Conservation (phyloP, 2,329 filamentous ascomycete genomes). For the Xylariaceae sp. region DNA sequence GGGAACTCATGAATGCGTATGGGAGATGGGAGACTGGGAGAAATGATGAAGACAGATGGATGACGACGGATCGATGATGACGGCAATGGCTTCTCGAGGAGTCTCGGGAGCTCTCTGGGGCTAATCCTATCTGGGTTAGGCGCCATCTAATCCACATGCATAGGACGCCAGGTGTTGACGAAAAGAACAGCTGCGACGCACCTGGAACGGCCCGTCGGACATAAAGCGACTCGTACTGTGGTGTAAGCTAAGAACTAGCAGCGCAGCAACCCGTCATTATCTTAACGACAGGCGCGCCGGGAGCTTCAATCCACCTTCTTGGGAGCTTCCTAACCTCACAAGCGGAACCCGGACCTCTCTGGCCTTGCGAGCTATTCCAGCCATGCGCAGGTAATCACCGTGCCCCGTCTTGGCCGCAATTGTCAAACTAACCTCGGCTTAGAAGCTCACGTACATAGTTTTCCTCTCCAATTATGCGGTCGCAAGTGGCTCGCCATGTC, state of each 20-base stretch:
- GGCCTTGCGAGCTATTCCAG: constrained; percentile 18
- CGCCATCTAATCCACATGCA: background rate
- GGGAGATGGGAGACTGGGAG: too few species aligned
- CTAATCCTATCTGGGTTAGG: background rate
- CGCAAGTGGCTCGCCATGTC: constrained; percentile 35
- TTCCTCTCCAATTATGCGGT: constrained; percentile 32
- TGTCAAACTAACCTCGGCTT: constrained; percentile 20
- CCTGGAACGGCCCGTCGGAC: constrained; percentile 5
- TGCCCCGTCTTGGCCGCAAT: constrained; percentile 4
- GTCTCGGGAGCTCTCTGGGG: too few species aligned
- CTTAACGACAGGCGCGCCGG: constrained; percentile 19
- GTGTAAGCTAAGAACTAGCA: background rate
- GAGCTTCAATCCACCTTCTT: constrained; percentile 14
- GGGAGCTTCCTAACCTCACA: constrained; percentile 12
- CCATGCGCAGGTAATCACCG: constrained; percentile 30
- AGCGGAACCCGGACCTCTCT: background rate
- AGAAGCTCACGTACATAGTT: constrained; percentile 28
- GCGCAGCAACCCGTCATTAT: background rate
- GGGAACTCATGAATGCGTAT: too few species aligned
- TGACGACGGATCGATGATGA: too few species aligned
- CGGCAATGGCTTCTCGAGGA: too few species aligned
- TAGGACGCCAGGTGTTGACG: background rate
- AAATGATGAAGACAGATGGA: too few species aligned
- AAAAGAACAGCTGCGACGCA: constrained; percentile 2
- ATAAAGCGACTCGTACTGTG: background rate